These are phyloP conservation scores for Entomophthora muscae DNA, from an alignment of 371 early-diverging fungal genomes.

Conservation along the genomic window DNA sequence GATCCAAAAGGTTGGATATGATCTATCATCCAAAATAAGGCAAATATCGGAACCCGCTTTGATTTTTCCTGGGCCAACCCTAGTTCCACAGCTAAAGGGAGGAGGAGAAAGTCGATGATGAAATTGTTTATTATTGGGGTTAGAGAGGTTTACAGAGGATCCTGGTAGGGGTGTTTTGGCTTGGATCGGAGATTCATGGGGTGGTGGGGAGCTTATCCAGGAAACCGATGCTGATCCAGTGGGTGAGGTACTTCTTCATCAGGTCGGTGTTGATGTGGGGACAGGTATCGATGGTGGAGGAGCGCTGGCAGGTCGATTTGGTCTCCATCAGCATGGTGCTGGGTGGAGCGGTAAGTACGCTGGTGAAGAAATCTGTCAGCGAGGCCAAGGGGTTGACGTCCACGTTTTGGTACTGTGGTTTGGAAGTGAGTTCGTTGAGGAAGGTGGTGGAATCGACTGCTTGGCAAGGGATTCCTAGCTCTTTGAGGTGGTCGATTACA, in stretches of 20 bases:
- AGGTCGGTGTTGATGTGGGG: neutral
- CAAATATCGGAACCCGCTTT: too few relatives aligned
- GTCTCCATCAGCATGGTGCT: neutral
- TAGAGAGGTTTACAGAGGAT: too few relatives aligned
- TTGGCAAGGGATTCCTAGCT: neutral
- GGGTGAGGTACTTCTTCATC: neutral
- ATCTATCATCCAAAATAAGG: too few relatives aligned
- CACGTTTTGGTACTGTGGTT: neutral
- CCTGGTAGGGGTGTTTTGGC: too few relatives aligned
- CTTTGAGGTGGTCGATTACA: neutral
- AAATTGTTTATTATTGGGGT: too few relatives aligned
- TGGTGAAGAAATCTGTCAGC: slow-evolving; percentile 1
- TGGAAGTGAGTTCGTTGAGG: neutral
- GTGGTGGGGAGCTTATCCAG: neutral
- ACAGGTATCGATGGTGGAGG: neutral
- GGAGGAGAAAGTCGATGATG: too few relatives aligned
- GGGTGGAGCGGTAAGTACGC: neutral
- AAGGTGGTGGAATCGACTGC: neutral
- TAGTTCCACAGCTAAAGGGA: too few relatives aligned
- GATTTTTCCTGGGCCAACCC: too few relatives aligned
- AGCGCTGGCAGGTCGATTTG: neutral
- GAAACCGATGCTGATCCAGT: slow-evolving; percentile 5
- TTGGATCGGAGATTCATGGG: neutral
- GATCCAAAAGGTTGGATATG: too few relatives aligned
- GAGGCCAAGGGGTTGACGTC: slow-evolving; percentile 8